Conservation (phyloP, 1,284 basidiomycete genomes). For the Boletus semigastroideus region DNA sequence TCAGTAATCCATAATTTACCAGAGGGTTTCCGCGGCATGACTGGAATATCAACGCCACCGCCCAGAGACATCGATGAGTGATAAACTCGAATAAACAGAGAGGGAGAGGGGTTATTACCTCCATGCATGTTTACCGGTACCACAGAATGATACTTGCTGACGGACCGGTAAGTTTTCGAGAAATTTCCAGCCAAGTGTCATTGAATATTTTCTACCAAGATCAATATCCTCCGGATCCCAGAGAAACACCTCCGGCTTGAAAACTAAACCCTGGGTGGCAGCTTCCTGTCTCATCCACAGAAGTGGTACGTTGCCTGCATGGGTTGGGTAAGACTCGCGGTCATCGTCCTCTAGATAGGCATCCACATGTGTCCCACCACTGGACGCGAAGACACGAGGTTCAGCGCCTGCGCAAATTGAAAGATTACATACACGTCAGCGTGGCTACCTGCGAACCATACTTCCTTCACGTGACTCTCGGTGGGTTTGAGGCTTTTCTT, state of each 20-base stretch:
- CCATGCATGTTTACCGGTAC: neutral
- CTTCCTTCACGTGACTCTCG: too few species aligned
- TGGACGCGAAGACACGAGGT: neutral
- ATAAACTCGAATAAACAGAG: too few species aligned
- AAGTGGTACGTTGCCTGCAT: conserved; percentile 20
- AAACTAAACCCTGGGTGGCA: neutral
- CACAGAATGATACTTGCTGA: conserved; percentile 16
- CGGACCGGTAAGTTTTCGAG: conserved; percentile 20
- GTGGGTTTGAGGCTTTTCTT: too few species aligned
- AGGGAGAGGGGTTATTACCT: neutral
- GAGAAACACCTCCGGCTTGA: neutral
- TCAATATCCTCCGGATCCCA: conserved; percentile 10
- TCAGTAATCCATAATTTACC: neutral
- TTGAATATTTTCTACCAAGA: too few species aligned
- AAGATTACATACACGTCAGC: neutral
- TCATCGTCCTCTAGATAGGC: too few species aligned
- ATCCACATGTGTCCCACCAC: neutral
- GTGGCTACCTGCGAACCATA: too few species aligned
- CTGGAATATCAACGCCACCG: neutral
- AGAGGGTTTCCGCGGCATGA: neutral
- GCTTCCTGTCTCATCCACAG: conserved; percentile 19
- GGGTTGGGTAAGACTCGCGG: neutral
- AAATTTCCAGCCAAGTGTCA: conserved; percentile 4
- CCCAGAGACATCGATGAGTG: too few species aligned
- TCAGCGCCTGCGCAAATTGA: neutral